phyloP scores from a whole-genome alignment of 2,329 filamentous ascomycete genomes.

The Microsporum ferrugineum region DNA sequence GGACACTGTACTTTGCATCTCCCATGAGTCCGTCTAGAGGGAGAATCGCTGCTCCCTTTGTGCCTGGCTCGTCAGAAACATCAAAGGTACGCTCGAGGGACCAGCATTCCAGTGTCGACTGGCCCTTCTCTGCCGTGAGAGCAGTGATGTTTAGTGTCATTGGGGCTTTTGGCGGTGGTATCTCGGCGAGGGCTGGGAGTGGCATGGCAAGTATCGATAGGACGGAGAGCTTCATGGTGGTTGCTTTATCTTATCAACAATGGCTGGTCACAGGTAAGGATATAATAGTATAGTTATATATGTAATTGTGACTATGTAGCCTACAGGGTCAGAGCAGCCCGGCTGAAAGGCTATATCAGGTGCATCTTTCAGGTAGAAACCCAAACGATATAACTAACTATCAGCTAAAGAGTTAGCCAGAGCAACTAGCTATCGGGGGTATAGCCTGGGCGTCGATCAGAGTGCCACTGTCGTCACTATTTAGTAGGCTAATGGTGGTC shows the following conservation, averaged over 20 bases:
- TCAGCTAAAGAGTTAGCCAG: neutral
- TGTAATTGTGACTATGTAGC: neutral
- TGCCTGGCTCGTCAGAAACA: slow-evolving; percentile 24
- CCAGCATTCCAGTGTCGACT: slow-evolving; percentile 39
- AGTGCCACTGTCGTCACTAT: neutral
- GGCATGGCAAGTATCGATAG: neutral
- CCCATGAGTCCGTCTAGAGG: slow-evolving; percentile 23
- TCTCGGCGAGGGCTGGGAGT: neutral
- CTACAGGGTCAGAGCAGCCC: neutral
- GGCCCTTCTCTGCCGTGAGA: slow-evolving; percentile 1
- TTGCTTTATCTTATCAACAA: neutral
- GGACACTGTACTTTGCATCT: slow-evolving; percentile 28
- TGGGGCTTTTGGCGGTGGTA: neutral
- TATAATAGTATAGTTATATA: neutral
- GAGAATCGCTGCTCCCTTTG: slow-evolving; percentile 22
- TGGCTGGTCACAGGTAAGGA: neutral
- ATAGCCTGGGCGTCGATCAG: neutral
- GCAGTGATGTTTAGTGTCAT: neutral
- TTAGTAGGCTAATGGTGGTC: neutral
- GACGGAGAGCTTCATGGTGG: neutral
- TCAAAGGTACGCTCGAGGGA: slow-evolving; percentile 29
- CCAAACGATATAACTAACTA: neutral
- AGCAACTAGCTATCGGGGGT: neutral
- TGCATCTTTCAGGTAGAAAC: neutral
- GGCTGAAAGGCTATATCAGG: neutral